A percentile compares a stretch with the other conserved stretches of the same genome.
phyloP scores from a whole-genome alignment of 1,284 basidiomycete genomes.

The Rhodotorula mucilaginosa region DNA sequence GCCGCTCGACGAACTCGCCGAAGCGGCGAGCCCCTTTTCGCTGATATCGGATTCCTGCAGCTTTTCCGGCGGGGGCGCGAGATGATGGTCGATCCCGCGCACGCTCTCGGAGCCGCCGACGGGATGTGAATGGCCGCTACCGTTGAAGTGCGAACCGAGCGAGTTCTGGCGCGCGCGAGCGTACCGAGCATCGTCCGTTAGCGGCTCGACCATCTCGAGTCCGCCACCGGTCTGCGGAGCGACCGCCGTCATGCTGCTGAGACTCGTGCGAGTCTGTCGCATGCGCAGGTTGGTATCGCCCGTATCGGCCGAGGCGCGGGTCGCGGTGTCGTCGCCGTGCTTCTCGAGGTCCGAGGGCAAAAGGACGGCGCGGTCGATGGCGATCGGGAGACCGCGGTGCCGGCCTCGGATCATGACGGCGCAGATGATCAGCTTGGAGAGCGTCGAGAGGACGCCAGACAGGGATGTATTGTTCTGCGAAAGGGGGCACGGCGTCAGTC shows the following conservation, averaged over 20 bases:
- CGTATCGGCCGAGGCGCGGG: constrained; percentile 8
- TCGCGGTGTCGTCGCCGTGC: constrained; percentile 29
- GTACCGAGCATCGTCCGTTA: constrained; percentile 13
- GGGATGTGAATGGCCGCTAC: no score
- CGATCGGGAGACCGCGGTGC: constrained; percentile 68
- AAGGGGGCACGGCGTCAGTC: background rate
- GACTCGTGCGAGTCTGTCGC: background rate
- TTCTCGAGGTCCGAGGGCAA: constrained; percentile 46
- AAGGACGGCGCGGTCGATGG: constrained; percentile 67
- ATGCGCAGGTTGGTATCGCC: background rate
- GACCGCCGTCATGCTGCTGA: constrained; percentile 5
- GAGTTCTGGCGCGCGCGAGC: constrained; percentile 1
- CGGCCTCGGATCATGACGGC: constrained; percentile 89
- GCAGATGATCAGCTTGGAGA: constrained; percentile 83
- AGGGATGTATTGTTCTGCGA: constrained; percentile 64
- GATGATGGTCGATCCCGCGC: no score
- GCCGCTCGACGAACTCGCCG: background rate
- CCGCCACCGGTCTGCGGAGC: constrained; percentile 4
- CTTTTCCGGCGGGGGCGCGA: background rate
- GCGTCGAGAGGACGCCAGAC: constrained; percentile 68
- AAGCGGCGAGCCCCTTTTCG: background rate
- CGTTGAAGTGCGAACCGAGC: background rate
- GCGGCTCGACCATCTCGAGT: constrained; percentile 8
- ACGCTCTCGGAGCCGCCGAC: background rate
- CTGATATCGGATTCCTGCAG: background rate